Percentiles rank a stretch among this genome's conserved stretches.
phyloP scores from a whole-genome alignment of 73 alveolate genomes.

The Blepharisma japonicum region DNA sequence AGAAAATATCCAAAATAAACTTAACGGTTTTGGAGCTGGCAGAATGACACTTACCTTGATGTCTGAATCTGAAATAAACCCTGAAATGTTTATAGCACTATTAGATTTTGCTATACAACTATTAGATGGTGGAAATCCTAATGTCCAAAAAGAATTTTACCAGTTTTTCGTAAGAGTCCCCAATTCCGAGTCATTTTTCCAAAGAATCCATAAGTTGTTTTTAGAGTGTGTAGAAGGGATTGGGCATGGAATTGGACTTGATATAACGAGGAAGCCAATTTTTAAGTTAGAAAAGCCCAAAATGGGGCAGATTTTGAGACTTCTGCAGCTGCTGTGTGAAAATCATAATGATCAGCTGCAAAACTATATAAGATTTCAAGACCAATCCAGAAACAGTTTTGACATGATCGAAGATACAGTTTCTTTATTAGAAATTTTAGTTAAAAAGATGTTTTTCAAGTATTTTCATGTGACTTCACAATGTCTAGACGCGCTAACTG shows the following conservation, averaged over 20 bases:
- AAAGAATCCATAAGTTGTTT: slow-evolving; percentile 41
- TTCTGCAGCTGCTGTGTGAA: slow-evolving; percentile 91
- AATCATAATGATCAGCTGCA: slow-evolving; percentile 81
- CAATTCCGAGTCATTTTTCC: slow-evolving; percentile 47
- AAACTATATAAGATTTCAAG: slow-evolving; percentile 82
- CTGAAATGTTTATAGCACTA: slow-evolving; percentile 40
- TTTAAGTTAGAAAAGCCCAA: not conserved
- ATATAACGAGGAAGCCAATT: not conserved
- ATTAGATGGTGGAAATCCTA: slow-evolving; percentile 56
- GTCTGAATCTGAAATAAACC: slow-evolving; percentile 37
- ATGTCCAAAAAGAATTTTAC: slow-evolving; percentile 50
- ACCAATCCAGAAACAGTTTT: slow-evolving; percentile 72
- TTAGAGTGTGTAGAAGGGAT: slow-evolving; percentile 45
- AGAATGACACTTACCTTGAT: slow-evolving; percentile 13
- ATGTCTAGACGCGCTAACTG: slow-evolving; percentile 90
- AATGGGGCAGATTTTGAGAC: slow-evolving; percentile 67
- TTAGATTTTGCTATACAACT: slow-evolving; percentile 44
- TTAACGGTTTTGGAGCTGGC: not conserved
- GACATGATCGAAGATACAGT: slow-evolving; percentile 63
- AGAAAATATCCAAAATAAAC: slow-evolving; percentile 5
- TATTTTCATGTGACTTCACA: slow-evolving; percentile 74
- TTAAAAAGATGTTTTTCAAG: slow-evolving; percentile 64
- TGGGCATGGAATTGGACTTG: not conserved
- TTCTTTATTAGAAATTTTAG: slow-evolving; percentile 38
- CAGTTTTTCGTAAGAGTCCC: slow-evolving; percentile 44